These are phyloP conservation scores for Buddleja alternifolia DNA, from an alignment of 257 asterid genomes.

Conservation along the genomic window DNA sequence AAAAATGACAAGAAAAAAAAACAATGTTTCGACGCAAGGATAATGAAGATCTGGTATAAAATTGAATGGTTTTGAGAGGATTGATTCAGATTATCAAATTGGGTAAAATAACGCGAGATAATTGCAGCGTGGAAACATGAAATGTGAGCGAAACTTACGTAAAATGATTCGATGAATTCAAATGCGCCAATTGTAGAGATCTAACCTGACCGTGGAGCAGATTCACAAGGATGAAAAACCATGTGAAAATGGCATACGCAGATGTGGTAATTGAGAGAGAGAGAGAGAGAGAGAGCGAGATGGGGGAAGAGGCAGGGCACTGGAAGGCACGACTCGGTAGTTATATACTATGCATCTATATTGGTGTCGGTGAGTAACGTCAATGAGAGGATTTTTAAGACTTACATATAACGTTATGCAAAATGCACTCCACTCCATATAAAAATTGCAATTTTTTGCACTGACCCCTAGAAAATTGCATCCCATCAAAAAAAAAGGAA, in stretches of 20 bases:
- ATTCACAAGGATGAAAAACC: not conserved
- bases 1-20: constrained; percentile 17
- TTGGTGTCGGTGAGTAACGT: constrained; percentile 32
- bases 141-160: constrained; percentile 1
- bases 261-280: constrained; percentile 32
- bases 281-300: too few species aligned
- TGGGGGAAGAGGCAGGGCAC: not conserved
- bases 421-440: too few species aligned
- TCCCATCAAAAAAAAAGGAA: too few species aligned
- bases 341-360: not conserved
- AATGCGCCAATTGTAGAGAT: constrained; percentile 14
- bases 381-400: not conserved
- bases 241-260: constrained; percentile 14
- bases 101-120: not conserved
- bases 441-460: too few species aligned
- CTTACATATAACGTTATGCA: not conserved
- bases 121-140: constrained; percentile 19
- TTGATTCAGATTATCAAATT: constrained; percentile 28
- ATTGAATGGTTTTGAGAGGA: not conserved
- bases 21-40: constrained; percentile 19
- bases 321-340: constrained; percentile 21
- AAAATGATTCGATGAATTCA: constrained; percentile 3
- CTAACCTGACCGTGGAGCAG: constrained; percentile 31
- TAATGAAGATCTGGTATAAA: constrained; percentile 41
- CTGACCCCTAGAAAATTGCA: too few species aligned